Base-by-base conservation (phyloP, 2,329 filamentous ascomycete species). In the Ophiostoma tasmaniense region DNA sequence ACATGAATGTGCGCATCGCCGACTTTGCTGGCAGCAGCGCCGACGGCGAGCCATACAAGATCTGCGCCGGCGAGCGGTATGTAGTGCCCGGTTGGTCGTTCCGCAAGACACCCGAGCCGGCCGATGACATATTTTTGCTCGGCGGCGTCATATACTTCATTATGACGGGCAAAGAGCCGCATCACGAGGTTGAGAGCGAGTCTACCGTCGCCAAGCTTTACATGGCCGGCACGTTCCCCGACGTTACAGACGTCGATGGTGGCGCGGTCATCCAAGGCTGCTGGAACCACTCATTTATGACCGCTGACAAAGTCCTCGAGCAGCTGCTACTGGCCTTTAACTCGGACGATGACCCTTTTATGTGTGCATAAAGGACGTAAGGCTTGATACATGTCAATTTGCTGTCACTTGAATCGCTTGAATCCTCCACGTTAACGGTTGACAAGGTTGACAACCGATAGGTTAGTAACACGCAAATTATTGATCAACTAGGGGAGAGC, bases 21-120 rank as follows among this genome's bases (percentile, higher is more conserved):
- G 67, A 64, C 61, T 66, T 66, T 35, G 65, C 42, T 4, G 65
- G 65, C 65, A 66, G 65, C 22, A 7, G 22, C 25, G 11, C 35
- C 25, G 65, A 66, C 28, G 65, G 65, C 39, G 39, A 13, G 28
- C 13, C 42, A 6, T 66, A 66, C 65, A 35, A 33, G 25, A 25
- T 66, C 11, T 66, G 28, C 14, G 39, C 30, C 28, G 50, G 66
- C 20, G 45, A 67, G 45, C 66, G 66, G 4, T 67, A 55, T 33
- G 3, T 52, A 1, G 45, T 28, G 66, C 66, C 66, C n/a, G 33
- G 28, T 33, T 67, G 66, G 66, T 35, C 17, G 8, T 66, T 66
- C 25, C 17, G 25, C 11, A 66, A 66, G 37, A 66, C 42, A 14
- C 65, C 65, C 17, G 65, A 30, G 42, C 22, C 7, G 39, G 39